Conservation (phyloP, 2,329 filamentous ascomycete genomes). For the Colletotrichum eleusines region DNA sequence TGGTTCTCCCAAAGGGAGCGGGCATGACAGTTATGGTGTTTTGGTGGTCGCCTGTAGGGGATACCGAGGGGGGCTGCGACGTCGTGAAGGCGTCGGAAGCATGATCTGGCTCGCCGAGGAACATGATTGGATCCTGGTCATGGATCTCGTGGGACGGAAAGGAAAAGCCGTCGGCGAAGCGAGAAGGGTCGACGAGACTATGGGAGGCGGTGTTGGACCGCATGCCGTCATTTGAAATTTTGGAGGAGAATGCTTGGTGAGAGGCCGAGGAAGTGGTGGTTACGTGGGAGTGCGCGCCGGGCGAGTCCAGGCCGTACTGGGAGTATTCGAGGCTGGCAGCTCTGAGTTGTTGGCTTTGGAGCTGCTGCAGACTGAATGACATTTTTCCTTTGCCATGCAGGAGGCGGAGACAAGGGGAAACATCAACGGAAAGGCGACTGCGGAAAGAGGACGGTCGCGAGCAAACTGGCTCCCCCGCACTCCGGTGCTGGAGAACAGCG, state of each 20-base stretch:
- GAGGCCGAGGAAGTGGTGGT: slow-evolving; percentile 39
- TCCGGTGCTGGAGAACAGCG: slow-evolving; percentile 33
- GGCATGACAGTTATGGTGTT: slow-evolving; percentile 53
- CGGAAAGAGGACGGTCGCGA: slow-evolving; percentile 27
- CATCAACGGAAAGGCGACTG: slow-evolving; percentile 45
- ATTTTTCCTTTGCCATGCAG: slow-evolving; percentile 50
- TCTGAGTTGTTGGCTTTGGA: slow-evolving; percentile 51
- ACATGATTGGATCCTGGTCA: slow-evolving; percentile 57
- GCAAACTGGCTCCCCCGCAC: slow-evolving; percentile 36
- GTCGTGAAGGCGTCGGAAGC: slow-evolving; percentile 49
- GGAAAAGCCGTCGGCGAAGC: slow-evolving; percentile 64
- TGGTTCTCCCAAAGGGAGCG: slow-evolving; percentile 42
- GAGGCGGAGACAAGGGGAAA: slow-evolving; percentile 45
- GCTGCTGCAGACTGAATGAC: slow-evolving; percentile 53
- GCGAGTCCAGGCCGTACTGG: slow-evolving; percentile 42
- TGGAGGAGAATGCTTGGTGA: slow-evolving; percentile 36
- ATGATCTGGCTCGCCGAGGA: slow-evolving; percentile 51
- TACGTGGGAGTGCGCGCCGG: slow-evolving; percentile 40
- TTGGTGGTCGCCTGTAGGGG: slow-evolving; percentile 53
- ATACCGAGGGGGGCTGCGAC: slow-evolving; percentile 50
- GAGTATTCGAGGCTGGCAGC: slow-evolving; percentile 52
- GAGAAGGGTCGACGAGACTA: slow-evolving; percentile 59
- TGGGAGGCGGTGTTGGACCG: slow-evolving; percentile 52
- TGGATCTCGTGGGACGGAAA: slow-evolving; percentile 62
- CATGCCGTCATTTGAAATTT: slow-evolving; percentile 49